These are phyloP conservation scores for Coix lacrymajobi DNA, from an alignment of 176 grass and related monocot species.

Conservation along the genomic window DNA sequence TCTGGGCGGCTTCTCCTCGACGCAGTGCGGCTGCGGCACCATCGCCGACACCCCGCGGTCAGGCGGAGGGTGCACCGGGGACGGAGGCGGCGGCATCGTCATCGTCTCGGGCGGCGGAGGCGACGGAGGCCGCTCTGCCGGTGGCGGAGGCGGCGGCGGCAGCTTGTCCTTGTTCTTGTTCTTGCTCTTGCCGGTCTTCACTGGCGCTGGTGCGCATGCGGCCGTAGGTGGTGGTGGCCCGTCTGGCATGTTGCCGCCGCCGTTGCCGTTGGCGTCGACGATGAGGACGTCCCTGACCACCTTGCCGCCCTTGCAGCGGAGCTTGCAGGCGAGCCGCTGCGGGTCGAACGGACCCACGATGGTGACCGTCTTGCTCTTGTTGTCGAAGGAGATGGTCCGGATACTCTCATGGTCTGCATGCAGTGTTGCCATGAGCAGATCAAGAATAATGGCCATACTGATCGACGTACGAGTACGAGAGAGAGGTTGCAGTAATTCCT, in stretches of 20 bases:
- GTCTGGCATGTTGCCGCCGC: not conserved
- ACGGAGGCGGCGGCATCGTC: not conserved
- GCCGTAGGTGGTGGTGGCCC: not conserved
- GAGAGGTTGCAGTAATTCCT: not conserved
- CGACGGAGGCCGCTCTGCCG: not conserved
- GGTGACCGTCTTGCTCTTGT: slow-evolving; percentile 42
- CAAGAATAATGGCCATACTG: not conserved
- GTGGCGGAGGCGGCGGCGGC: not conserved
- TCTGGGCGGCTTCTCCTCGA: slow-evolving; percentile 2
- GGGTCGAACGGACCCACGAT: slow-evolving; percentile 65
- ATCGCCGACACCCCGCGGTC: not conserved
- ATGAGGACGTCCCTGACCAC: slow-evolving; percentile 46
- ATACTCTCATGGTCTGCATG: slow-evolving; percentile 50
- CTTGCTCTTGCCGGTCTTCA: not conserved
- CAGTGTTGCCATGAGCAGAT: not conserved
- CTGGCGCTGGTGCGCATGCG: not conserved
- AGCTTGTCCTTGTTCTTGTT: slow-evolving; percentile 8
- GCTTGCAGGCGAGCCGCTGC: slow-evolving; percentile 35
- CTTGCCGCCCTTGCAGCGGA: slow-evolving; percentile 56
- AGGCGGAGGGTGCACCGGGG: not conserved
- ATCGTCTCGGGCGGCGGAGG: not conserved
- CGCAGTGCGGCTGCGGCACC: not conserved
- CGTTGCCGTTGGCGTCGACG: not conserved
- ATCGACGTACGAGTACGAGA: not conserved
- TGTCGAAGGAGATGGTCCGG: slow-evolving; percentile 47